These are phyloP conservation scores for Lentinula boryana DNA, from an alignment of 768 basidiomycete genomes.

Conservation along the genomic window DNA sequence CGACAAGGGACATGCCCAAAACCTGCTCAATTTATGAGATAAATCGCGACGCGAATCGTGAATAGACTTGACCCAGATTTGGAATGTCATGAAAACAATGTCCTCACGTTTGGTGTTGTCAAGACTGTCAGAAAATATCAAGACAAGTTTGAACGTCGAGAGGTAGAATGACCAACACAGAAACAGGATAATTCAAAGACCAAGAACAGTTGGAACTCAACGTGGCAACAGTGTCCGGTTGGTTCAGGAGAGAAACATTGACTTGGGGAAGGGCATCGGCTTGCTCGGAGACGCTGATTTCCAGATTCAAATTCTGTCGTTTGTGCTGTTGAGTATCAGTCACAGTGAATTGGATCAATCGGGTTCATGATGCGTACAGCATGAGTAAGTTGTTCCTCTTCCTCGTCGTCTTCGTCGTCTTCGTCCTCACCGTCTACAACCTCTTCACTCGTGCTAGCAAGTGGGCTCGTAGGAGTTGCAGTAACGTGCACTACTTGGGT, in stretches of 20 bases:
- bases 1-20: constrained; percentile 14
- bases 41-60: constrained; percentile 28
- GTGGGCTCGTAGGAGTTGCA: not conserved
- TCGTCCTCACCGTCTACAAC: constrained; percentile 13
- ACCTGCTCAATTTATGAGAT: constrained; percentile 1
- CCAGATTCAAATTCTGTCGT: not conserved
- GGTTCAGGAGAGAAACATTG: constrained; percentile 25
- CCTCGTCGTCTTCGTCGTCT: constrained; percentile 4
- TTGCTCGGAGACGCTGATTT: not conserved
- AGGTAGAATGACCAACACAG: constrained; percentile 40
- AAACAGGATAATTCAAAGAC: constrained; percentile 65
- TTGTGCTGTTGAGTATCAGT: not conserved
- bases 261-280: constrained; percentile 16
- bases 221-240: constrained; percentile 24
- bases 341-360: not conserved
- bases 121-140: constrained; percentile 35
- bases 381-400: not conserved
- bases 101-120: constrained; percentile 74
- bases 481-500: not conserved
- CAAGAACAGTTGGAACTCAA: constrained; percentile 46
- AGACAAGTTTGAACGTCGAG: not conserved
- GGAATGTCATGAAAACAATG: constrained; percentile 70
- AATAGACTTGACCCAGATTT: constrained; percentile 53
- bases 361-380: not conserved
- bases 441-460: constrained; percentile 7